Evolutionary conservation across 1,139 yeast species (phyloP).

Genomic region (Blastobotrys indianensis): DNA sequence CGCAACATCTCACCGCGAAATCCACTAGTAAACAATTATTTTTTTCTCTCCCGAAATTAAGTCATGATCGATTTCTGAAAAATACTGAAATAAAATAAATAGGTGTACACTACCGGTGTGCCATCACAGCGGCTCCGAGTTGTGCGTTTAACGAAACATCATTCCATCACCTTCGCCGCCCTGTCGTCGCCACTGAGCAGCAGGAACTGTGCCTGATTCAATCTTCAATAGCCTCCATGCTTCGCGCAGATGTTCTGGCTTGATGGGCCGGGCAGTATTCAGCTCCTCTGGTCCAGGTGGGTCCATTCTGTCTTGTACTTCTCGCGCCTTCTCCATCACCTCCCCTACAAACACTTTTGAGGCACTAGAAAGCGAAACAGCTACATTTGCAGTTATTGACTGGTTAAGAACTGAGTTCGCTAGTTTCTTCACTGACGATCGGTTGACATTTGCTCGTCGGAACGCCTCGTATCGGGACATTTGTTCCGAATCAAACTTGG

Average conservation of each 20-base stretch:
- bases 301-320: constrained; percentile 39
- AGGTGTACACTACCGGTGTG: no score
- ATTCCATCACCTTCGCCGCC: constrained; percentile 66
- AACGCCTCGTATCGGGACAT: constrained; percentile 84
- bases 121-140: no score
- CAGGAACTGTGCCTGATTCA: constrained; percentile 62
- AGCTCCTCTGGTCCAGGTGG: constrained; percentile 30
- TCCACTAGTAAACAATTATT: no score
- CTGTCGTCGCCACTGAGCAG: constrained; percentile 64
- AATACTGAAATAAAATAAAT: no score
- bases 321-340: constrained; percentile 73
- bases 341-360: constrained; percentile 88
- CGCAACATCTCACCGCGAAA: no score
- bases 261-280: constrained; percentile 53
- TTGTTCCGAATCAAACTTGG: constrained; percentile 74
- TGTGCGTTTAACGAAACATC: constrained; percentile 45
- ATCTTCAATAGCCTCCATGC: constrained; percentile 74
- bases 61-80: no score
- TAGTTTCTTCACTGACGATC: constrained; percentile 72
- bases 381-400: constrained; percentile 74
- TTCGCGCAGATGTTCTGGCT: constrained; percentile 80
- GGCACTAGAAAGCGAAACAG: constrained; percentile 78
- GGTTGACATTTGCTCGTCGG: constrained; percentile 75
- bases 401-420: constrained; percentile 79
- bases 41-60: no score